These are phyloP conservation scores for Puccinia novopanici DNA, from an alignment of 1,284 basidiomycete genomes.

Conservation along the genomic window DNA sequence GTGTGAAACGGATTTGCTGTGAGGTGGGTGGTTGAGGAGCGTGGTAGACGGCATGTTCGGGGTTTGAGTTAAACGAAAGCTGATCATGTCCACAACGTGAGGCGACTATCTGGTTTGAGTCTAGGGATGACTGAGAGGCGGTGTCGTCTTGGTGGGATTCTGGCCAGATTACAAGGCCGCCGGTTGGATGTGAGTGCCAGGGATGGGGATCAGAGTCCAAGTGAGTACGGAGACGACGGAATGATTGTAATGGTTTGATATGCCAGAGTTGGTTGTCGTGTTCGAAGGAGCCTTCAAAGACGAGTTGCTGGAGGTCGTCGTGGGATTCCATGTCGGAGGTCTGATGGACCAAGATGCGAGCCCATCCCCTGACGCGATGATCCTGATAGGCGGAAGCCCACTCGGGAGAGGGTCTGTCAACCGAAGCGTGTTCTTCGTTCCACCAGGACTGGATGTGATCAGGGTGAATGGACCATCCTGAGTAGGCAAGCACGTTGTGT, in stretches of 20 bases:
- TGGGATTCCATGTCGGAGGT: constrained; percentile 24
- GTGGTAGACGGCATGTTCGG: constrained; percentile 64
- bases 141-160: constrained; percentile 67
- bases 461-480: constrained; percentile 54
- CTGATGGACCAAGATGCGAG: constrained; percentile 53
- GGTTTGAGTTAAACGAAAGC: constrained; percentile 70
- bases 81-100: constrained; percentile 69
- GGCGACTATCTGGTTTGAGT: constrained; percentile 9
- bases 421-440: constrained; percentile 51
- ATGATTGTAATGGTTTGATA: constrained; percentile 72
- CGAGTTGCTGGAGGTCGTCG: constrained; percentile 51
- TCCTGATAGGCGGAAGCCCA: constrained; percentile 29
- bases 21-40: constrained; percentile 59
- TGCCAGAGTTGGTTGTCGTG: constrained; percentile 72
- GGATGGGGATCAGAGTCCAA: constrained; percentile 63
- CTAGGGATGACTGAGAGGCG: constrained; percentile 55
- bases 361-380: constrained; percentile 53
- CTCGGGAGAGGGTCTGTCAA: constrained; percentile 14
- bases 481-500: constrained; percentile 54
- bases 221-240: constrained; percentile 65
- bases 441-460: constrained; percentile 52
- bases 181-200: constrained; percentile 58
- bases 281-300: constrained; percentile 76
- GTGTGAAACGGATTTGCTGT: constrained; percentile 54
- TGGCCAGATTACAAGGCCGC: constrained; percentile 68